phyloP scores from a whole-genome alignment of 2,329 filamentous ascomycete species.

The Diaporthe amygdali region DNA sequence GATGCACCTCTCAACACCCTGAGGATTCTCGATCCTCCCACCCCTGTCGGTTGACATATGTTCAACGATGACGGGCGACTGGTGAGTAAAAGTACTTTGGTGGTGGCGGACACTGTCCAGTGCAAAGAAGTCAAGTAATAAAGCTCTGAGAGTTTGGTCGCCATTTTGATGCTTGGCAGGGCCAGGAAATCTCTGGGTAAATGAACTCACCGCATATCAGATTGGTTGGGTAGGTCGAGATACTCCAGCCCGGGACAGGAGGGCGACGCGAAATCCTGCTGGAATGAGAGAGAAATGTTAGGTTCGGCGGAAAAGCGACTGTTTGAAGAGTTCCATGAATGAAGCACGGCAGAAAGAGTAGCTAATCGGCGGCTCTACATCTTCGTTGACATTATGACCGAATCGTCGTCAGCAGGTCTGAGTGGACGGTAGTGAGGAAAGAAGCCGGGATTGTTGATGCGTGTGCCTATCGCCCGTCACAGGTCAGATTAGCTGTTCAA shows the following conservation, averaged over 20 bases:
- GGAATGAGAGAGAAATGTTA: constrained; percentile 34
- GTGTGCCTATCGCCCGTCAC: constrained; percentile 8
- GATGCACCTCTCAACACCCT: constrained; percentile 1
- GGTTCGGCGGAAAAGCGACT: constrained; percentile 27
- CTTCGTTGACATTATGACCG: constrained; percentile 4
- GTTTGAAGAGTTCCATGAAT: constrained; percentile 24
- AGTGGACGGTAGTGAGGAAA: constrained; percentile 1
- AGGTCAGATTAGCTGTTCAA: constrained; percentile 1
- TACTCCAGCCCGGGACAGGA: constrained; percentile 57
- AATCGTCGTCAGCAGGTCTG: constrained; percentile 5
- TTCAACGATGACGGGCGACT: not conserved
- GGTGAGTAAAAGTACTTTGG: constrained; percentile 26
- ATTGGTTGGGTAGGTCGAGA: constrained; percentile 54
- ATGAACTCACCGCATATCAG: constrained; percentile 60
- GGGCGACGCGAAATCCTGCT: constrained; percentile 62
- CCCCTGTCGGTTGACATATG: constrained; percentile 13
- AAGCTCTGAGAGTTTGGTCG: not conserved
- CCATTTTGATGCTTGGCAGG: not conserved
- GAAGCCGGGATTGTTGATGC: not conserved
- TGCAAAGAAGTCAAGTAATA: not conserved
- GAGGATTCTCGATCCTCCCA: constrained; percentile 8
- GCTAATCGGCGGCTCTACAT: constrained; percentile 20
- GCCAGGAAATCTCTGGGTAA: not conserved
- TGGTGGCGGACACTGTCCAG: constrained; percentile 6
- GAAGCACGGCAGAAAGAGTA: not conserved